Base-by-base conservation (phyloP, 345 rosid species). In the Sonneratia caseolaris region DNA sequence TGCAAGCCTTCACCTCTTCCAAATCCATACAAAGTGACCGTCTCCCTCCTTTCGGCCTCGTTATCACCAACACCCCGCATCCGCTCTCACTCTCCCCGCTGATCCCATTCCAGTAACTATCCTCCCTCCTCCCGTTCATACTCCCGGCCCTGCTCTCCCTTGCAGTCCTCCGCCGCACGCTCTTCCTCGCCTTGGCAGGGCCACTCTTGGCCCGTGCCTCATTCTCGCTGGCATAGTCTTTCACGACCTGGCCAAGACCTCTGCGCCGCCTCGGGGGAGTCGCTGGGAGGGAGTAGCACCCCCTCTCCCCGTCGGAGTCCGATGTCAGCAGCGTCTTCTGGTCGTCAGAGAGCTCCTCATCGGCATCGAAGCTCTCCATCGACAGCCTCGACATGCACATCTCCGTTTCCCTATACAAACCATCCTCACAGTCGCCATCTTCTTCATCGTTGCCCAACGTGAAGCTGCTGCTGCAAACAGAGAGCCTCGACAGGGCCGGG, bases 1-100 rank as follows among this genome's bases (percentile, higher is more conserved):
- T 82, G 75, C 99, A 92, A n/a, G 97, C 97, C 73, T 90, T 89
- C 48, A 91, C 89, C 78, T 91, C 95, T 48, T 78, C 97, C 83
- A 92, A 67, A 73, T 87, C 99, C 97, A 95, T 92, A 76, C 99
- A 92, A 83, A 95, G 61, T 1, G 92, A 75, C 74, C 89, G 84
- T 51, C 75, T 75, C 75, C 97, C 99, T 71, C 97, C 97, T 70
- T 82, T 86, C 0, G 97, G 90, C 85, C 86, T 86, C 27, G 94
- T 89, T 64, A 95, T 88, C 79, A 95, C 89, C 83, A 90, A 74
- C 81, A 92, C 35, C 0, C 91, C 91, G 13, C 82, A 37, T 18
- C 85, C 82, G 7, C 76, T 79, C 18, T 85, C 89, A 74, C 88
- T 87, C 62, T 88, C 93, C 15, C 89, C 91, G 32, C 91, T 86